Percentiles rank a stretch among this genome's conserved stretches.
Evolutionary conservation across 1,284 basidiomycete species (phyloP).

Genomic region (Marasmius oreades): DNA sequence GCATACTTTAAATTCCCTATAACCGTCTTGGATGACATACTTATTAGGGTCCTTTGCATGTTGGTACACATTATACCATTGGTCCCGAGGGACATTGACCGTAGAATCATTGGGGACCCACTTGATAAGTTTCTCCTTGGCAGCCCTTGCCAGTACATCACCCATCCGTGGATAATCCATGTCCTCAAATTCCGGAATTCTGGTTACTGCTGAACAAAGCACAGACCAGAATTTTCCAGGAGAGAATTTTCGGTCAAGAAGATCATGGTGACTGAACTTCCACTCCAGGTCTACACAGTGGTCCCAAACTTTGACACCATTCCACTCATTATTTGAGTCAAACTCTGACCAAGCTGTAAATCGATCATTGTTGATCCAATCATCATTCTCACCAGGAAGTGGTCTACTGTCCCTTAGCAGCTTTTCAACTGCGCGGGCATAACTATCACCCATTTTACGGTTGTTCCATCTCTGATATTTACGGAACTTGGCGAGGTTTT

Average conservation of each 20-base stretch:
- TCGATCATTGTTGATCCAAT: not conserved
- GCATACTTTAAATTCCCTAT: not conserved
- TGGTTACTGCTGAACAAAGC: not conserved
- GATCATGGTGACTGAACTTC: not conserved
- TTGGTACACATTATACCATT: not conserved
- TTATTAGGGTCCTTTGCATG: not conserved
- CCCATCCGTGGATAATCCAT: conserved; percentile 6
- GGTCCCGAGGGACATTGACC: not conserved
- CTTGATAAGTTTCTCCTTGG: not conserved
- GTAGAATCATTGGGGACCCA: not conserved
- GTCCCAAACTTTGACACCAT: not conserved
- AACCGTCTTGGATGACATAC: not conserved
- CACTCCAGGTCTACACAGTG: not conserved
- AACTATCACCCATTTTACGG: not conserved
- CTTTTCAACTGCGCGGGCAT: conserved; percentile 2
- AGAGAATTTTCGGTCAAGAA: not conserved
- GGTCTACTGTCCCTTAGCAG: not conserved
- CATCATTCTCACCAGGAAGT: not conserved
- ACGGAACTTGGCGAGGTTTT: too few species aligned
- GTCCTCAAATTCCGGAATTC: not conserved
- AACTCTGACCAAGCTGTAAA: not conserved
- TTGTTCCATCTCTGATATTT: not conserved
- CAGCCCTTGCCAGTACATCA: not conserved
- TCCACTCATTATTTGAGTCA: too few species aligned
- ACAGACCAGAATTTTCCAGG: not conserved